Conservation (phyloP, 352 stramenopile genomes). For the Phytophthora sp. region DNA sequence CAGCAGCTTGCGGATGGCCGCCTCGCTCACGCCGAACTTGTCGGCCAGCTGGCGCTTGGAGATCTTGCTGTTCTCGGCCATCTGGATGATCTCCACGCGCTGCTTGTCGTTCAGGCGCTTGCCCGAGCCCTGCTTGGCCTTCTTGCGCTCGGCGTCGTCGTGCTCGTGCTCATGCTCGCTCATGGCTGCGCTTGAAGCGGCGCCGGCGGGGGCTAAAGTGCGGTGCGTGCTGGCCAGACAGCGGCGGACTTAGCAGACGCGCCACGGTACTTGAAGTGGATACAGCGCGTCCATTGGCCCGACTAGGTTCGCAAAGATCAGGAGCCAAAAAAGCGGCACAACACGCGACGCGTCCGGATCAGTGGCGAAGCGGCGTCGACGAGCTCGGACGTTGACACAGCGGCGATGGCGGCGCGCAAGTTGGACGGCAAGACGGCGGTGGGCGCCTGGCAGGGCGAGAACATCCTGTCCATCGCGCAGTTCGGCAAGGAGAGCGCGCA, state of each 20-base stretch:
- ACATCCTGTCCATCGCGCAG: slow-evolving; percentile 83
- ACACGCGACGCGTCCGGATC: slow-evolving; percentile 2
- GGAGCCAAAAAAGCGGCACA: neutral
- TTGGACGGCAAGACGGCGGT: slow-evolving; percentile 68
- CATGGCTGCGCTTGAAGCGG: slow-evolving; percentile 8
- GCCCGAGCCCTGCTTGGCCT: slow-evolving; percentile 67
- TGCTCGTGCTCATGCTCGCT: slow-evolving; percentile 25
- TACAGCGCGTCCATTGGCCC: too few species aligned
- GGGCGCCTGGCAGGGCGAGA: slow-evolving; percentile 70
- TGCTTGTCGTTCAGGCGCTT: slow-evolving; percentile 85
- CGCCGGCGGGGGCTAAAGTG: neutral
- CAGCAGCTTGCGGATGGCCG: slow-evolving; percentile 81
- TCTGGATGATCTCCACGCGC: slow-evolving; percentile 86
- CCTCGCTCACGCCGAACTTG: slow-evolving; percentile 81
- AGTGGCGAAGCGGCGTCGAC: neutral
- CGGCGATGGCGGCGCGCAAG: slow-evolving; percentile 21
- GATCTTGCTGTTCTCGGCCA: slow-evolving; percentile 77
- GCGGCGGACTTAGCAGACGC: neutral
- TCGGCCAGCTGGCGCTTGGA: slow-evolving; percentile 81
- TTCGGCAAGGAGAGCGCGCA: slow-evolving; percentile 77
- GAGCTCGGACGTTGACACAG: neutral
- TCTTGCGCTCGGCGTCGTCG: slow-evolving; percentile 41
- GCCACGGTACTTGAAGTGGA: neutral
- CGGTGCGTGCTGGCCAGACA: neutral
- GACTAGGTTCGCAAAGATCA: neutral